Percentiles rank a stretch among this genome's conserved stretches.
These are phyloP conservation scores for Taphrina wiesneri DNA, from an alignment of 1,139 yeast species.

Conservation along the genomic window DNA sequence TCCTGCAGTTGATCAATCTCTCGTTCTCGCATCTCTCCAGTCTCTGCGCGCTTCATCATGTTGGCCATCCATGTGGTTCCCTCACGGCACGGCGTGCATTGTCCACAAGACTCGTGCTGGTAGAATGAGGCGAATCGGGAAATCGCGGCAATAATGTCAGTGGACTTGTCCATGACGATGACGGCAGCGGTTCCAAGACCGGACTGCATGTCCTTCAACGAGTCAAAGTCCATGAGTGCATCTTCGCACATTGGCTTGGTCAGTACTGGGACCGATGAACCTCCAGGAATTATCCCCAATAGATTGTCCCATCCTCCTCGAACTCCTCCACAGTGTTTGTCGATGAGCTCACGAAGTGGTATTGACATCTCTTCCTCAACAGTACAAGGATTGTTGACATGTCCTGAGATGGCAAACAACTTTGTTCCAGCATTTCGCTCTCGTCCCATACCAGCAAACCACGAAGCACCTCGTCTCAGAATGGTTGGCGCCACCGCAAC, in stretches of 20 bases:
- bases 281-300: slow-evolving; percentile 84
- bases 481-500: slow-evolving; percentile 87
- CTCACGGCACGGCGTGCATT: slow-evolving; percentile 93
- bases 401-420: slow-evolving; percentile 82
- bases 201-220: slow-evolving; percentile 76
- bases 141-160: slow-evolving; percentile 79
- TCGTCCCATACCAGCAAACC: slow-evolving; percentile 82
- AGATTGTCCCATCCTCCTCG: slow-evolving; percentile 91
- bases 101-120: slow-evolving; percentile 91
- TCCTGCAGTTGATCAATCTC: slow-evolving; percentile 83
- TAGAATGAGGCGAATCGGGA: slow-evolving; percentile 79
- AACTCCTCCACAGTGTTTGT: slow-evolving; percentile 86
- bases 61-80: slow-evolving; percentile 83
- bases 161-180: slow-evolving; percentile 81
- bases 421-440: slow-evolving; percentile 81
- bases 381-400: slow-evolving; percentile 86
- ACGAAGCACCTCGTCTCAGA: slow-evolving; percentile 80
- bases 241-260: slow-evolving; percentile 65
- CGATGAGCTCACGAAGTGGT: slow-evolving; percentile 74
- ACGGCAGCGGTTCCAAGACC: slow-evolving; percentile 93
- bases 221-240: slow-evolving; percentile 82
- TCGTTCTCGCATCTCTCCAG: slow-evolving; percentile 73
- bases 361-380: slow-evolving; percentile 93
- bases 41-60: slow-evolving; percentile 77
- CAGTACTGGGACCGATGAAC: slow-evolving; percentile 80